Evolutionary conservation across 2,329 filamentous ascomycete genomes (phyloP), one percentile per base, ranked within the genome.

Genomic region (Cladorrhinum sp.): DNA sequence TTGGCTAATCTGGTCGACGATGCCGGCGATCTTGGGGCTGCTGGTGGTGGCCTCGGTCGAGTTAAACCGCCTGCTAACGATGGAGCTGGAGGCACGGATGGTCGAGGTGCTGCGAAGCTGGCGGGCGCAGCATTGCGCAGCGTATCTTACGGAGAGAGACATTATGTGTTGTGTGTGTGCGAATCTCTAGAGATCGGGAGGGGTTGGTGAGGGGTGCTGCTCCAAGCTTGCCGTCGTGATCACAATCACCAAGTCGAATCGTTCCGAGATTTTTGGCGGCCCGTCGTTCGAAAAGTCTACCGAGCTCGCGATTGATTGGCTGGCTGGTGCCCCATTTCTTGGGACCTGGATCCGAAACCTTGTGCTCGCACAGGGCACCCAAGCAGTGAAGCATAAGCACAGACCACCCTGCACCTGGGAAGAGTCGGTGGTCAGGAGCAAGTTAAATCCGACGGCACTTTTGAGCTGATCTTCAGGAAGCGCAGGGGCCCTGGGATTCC

Each of bases 1-100:
- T 85, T 95, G 88, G 79, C 93, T 96, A 77, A 99, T 99, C 79
- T 99, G 93, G 76, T 99, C 93, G 72, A 99, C 95, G 73, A 99
- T 99, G 62, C 85, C 86, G 69, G 88, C 78, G 71, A 99, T 96
- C 85, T 99, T 99, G 65, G 95, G 92, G 79, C 91, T 96, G n/a
- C n/a, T n/a, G n/a, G n/a, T n/a, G n/a, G n/a, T n/a, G 64, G 81
- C 77, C 70, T 93, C 90, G 69, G 92, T 93, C 65, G 92, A 93
- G 78, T 95, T 90, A 89, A 91, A 93, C 85, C 95, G 87, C 79
- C 90, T 86, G 75, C 79, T 78, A 58, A 79, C 65, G 64, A 77
- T 70, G 53, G 77, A 72, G 48, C 74, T 74, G 59, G 82, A 78
- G 65, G 76, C 74, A 70, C 72, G 67, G 73, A 69, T 62, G 64